These are phyloP conservation scores for Lipomyces sp. DNA, from an alignment of 805 yeast species.

Conservation along the genomic window DNA sequence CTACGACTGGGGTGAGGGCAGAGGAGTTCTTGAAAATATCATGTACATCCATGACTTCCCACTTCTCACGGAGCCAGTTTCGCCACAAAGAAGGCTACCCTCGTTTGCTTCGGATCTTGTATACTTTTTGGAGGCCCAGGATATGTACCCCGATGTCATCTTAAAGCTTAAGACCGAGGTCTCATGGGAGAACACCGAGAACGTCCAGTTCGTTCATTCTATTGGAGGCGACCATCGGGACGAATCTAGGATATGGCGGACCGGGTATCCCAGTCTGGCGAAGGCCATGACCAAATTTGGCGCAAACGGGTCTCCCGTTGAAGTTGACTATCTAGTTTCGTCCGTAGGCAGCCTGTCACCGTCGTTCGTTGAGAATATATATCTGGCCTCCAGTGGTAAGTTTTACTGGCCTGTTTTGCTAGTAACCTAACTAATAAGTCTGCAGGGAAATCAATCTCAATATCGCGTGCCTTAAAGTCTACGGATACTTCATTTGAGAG, in stretches of 20 bases:
- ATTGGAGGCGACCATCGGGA: constrained; percentile 28
- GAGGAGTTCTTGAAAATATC: constrained; percentile 29
- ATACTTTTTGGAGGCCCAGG: constrained; percentile 25
- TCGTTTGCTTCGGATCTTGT: constrained; percentile 26
- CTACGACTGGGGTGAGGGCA: constrained; percentile 34
- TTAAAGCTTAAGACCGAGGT: constrained; percentile 15
- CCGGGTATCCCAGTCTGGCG: constrained; percentile 21
- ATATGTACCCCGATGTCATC: constrained; percentile 21
- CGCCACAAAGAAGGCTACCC: constrained; percentile 3
- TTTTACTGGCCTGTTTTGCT: neutral
- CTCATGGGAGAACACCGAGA: constrained; percentile 23
- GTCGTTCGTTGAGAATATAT: constrained; percentile 8
- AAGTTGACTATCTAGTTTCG: constrained; percentile 22
- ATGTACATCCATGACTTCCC: constrained; percentile 30
- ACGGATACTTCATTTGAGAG: neutral
- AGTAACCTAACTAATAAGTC: neutral
- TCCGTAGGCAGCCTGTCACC: constrained; percentile 24
- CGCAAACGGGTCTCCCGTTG: constrained; percentile 9
- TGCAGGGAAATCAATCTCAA: constrained; percentile 5
- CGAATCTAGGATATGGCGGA: constrained; percentile 8
- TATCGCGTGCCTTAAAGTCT: neutral
- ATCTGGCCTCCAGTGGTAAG: constrained; percentile 22
- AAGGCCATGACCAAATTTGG: constrained; percentile 18
- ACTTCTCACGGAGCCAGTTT: neutral
- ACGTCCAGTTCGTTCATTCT: constrained; percentile 31